Evolutionary conservation across 1,284 basidiomycete genomes (phyloP), one percentile per base, ranked within the genome.

Genomic region (Exsudoporus floridanus): DNA sequence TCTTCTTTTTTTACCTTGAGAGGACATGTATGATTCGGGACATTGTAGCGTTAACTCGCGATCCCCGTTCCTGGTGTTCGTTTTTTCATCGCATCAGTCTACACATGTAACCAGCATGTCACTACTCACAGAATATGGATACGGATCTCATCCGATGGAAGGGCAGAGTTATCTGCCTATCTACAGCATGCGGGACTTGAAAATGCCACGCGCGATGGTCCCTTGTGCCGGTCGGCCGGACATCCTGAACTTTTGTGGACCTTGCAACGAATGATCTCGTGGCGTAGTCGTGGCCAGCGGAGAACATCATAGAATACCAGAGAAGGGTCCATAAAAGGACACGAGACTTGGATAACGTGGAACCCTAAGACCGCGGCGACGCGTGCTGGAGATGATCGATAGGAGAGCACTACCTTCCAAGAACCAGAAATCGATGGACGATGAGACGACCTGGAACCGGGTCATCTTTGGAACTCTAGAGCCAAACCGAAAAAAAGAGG

Each of bases 11-110:
- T 21, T 45, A 47, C 33, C 10, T 27, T 23, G 35, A 40, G 38
- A 40, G 47, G 56, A 36, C 45, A 36, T 62, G 47, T 61, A 60
- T 46, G 18, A 49, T 43, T 56, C 36, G 47, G 51, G 46, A 52
- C 52, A 38, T 19, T 38, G 27, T 49, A 33, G 43, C 49, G 53
- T 60, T 41, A 5, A 25, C 18, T 35, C 35, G 28, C 28, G 0
- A 23, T 49, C 14, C 49, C 13, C 30, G 13, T 36, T 40, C 41
- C 18, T 18, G 14, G 21, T 21, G 38, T 43, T 39, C 13, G 10
- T 31, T 40, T 43, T 42, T 10, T 33, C 19, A 14, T 27, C 31
- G 4, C 36, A 18, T 27, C 19, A 19, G 14, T 23, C 31, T 44
- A 18, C 40, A 27, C 38, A 35, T 35, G 41, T 57, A 46, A 28